These are phyloP conservation scores for Annona cherimola DNA, from an alignment of 164 flowering plant species.

Conservation along the genomic window DNA sequence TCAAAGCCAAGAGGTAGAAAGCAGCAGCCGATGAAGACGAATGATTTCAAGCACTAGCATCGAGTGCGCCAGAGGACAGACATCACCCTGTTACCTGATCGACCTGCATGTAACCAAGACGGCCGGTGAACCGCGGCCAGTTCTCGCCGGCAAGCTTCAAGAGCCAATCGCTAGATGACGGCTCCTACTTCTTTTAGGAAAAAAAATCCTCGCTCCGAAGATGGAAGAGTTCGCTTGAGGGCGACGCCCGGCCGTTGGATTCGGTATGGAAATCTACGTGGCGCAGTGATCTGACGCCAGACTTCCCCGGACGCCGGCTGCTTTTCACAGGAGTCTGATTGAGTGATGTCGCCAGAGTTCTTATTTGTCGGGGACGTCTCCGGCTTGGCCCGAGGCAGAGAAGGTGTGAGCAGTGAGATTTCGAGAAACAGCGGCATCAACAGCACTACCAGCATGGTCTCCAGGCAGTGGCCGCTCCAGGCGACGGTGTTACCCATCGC, in stretches of 20 bases:
- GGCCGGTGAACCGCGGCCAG: conserved; percentile 63
- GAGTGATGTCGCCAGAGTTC: conserved; percentile 15
- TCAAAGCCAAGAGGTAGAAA: conserved; percentile 58
- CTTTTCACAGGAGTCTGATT: conserved; percentile 16
- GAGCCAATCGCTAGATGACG: conserved; percentile 70
- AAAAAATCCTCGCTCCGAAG: conserved; percentile 60
- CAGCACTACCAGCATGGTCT: too few species aligned
- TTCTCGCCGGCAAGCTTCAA: conserved; percentile 79
- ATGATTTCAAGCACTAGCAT: conserved; percentile 40
- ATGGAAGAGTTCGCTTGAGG: conserved; percentile 68
- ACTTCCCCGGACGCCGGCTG: conserved; percentile 7
- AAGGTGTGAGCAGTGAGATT: too few species aligned
- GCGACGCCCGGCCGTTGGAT: conserved; percentile 95
- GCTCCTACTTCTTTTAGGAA: conserved; percentile 45
- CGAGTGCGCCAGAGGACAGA: conserved; percentile 44
- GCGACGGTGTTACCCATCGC: too few species aligned
- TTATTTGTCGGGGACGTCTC: conserved; percentile 50
- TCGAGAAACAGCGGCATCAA: too few species aligned
- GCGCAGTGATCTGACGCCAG: conserved; percentile 67
- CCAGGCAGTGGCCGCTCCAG: too few species aligned
- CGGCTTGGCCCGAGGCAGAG: too few species aligned
- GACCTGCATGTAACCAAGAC: conserved; percentile 64
- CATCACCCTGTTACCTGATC: conserved; percentile 66
- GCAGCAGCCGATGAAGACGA: conserved; percentile 80
- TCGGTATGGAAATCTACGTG: conserved; percentile 66